These are phyloP conservation scores for Beauveria brongniartii DNA, from an alignment of 2,329 filamentous ascomycete species.

Conservation along the genomic window DNA sequence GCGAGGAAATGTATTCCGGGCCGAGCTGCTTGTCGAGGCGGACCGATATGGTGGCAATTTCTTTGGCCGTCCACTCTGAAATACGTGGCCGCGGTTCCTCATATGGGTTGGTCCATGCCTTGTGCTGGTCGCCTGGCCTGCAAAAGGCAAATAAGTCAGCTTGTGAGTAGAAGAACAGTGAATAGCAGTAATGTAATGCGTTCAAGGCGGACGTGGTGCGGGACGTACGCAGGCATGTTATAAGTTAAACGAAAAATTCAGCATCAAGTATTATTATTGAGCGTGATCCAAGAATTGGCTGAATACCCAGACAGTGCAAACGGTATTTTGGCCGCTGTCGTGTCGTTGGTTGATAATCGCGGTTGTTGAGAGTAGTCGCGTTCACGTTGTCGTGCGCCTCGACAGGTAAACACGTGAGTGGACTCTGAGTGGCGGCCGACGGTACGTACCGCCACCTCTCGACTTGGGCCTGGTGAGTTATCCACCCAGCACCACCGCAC, in stretches of 20 bases:
- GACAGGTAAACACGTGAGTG: conserved; percentile 11
- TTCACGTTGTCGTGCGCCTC: conserved; percentile 6
- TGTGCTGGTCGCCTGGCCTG: conserved; percentile 61
- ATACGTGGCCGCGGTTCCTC: conserved; percentile 62
- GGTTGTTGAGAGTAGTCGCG: conserved; percentile 6
- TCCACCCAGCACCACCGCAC: not conserved
- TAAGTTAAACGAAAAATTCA: not conserved
- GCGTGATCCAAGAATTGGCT: not conserved
- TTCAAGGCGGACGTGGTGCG: not conserved
- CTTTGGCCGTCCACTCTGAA: conserved; percentile 75
- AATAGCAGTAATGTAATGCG: conserved; percentile 14
- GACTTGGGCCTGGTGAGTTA: not conserved
- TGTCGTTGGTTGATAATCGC: conserved; percentile 1
- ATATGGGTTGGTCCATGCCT: conserved; percentile 65
- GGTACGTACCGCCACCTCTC: conserved; percentile 4
- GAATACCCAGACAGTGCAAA: not conserved
- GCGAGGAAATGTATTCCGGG: conserved; percentile 87
- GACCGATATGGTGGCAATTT: conserved; percentile 81
- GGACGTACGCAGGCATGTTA: conserved; percentile 38
- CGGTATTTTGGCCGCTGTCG: not conserved
- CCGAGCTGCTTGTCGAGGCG: conserved; percentile 89
- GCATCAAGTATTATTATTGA: not conserved
- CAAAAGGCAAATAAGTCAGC: conserved; percentile 3
- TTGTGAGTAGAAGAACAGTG: conserved; percentile 3
- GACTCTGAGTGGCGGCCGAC: not conserved